phyloP scores from a whole-genome alignment of 192 early-diverging fungal species.

The Allomyces macrogynus region DNA sequence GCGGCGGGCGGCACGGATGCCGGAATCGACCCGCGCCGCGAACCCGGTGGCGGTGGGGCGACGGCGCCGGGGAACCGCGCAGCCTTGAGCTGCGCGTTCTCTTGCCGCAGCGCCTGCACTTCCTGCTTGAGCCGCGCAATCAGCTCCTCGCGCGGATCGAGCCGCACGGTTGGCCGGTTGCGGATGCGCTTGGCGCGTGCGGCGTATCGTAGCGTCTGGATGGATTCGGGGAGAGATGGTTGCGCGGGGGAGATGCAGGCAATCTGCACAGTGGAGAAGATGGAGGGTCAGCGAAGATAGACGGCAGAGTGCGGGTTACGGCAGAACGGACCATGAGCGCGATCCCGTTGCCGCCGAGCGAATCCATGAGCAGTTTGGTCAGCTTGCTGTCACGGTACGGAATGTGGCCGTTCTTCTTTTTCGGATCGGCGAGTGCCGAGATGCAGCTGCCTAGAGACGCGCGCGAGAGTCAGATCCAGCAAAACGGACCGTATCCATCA shows the following conservation, averaged over 20 bases:
- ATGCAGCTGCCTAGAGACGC: constrained; percentile 25
- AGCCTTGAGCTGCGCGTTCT: constrained; percentile 12
- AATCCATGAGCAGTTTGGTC: constrained; percentile 31
- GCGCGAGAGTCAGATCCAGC: no score
- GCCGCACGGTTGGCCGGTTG: constrained; percentile 18
- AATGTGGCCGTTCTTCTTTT: constrained; percentile 21
- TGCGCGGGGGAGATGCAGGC: constrained; percentile 23
- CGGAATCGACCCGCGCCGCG: no score
- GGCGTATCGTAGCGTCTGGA: constrained; percentile 39
- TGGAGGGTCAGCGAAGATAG: no score
- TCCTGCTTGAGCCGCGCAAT: constrained; percentile 14
- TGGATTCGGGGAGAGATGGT: constrained; percentile 18
- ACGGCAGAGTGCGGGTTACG: no score
- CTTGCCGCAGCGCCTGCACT: constrained; percentile 14
- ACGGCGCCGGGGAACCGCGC: no score
- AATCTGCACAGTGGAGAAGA: constrained; percentile 5
- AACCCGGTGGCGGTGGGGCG: no score
- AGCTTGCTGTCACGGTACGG: constrained; percentile 40
- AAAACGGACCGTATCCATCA: no score
- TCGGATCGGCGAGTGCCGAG: constrained; percentile 20
- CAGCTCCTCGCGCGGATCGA: constrained; percentile 17
- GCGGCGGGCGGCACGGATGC: no score
- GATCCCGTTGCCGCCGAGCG: constrained; percentile 26
- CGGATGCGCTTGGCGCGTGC: constrained; percentile 18
- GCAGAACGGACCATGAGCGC: constrained; percentile 21